Evolutionary conservation across 2,329 filamentous ascomycete species (phyloP), one percentile per base, ranked within the genome.

Genomic region (Epichloe festucae): DNA sequence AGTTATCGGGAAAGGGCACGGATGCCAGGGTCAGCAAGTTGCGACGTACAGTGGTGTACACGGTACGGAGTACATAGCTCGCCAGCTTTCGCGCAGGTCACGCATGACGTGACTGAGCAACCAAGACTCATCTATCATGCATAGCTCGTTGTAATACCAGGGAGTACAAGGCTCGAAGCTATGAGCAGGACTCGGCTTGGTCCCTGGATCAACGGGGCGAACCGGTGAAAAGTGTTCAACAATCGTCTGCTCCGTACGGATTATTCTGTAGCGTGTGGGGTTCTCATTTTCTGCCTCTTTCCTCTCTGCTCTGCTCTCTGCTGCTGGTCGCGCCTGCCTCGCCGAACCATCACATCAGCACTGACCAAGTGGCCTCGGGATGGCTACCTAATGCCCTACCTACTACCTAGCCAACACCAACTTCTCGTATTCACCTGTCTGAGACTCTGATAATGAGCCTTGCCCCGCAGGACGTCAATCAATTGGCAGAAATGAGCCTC

Each of bases 381-480:
- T 44, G 34, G 48, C 31, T 39, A 34, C 6, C 5, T 4, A 6
- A 31, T 21, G 21, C 36, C 17, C 48, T 21, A 21, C 19, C 19
- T 21, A 19, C 19, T 38, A 42, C 17, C 48, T 31, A 35, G 41
- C 31, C 44, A 42, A n/a, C 39, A 38, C 45, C 27, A 44, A 31
- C 34, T 48, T 44, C 51, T 52, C 51, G 51, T 53, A 49, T 53
- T 50, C 23, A 49, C 23, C 36, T 42, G 38, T 40, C 47, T 42
- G 21, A 7, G 23, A 27, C 23, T 27, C 23, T 27, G 23, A 27
- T 27, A 6, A 27, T 27, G 23, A 50, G 48, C 43, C 43, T 47
- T 43, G 43, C 48, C 48, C 51, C 47, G 43, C 36, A 53, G 23
- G 17, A 38, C 23, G 19, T 46, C 43, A 14, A 31, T 43, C 41